A percentile compares a stretch with the other conserved stretches of the same genome.
Conservation (phyloP, 768 basidiomycete species). For the Suillus subaureus region DNA sequence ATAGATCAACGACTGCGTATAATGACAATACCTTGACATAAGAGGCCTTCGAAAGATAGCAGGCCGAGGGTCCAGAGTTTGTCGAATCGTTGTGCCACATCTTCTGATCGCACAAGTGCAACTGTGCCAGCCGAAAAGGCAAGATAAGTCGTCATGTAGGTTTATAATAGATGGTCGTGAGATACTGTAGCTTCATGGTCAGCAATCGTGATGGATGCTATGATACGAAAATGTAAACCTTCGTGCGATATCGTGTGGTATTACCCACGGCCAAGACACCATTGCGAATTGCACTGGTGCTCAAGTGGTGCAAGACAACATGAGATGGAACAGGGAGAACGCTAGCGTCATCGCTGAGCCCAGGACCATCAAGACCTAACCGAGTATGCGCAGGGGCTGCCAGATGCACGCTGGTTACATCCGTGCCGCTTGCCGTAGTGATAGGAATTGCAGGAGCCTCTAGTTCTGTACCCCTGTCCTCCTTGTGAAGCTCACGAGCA, state of each 20-base stretch:
- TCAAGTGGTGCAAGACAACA: conserved; percentile 92
- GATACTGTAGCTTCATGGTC: conserved; percentile 53
- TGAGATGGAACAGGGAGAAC: conserved; percentile 93
- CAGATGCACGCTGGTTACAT: conserved; percentile 35
- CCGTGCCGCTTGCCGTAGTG: conserved; percentile 41
- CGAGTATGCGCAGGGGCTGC: conserved; percentile 28
- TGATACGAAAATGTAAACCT: conserved; percentile 49
- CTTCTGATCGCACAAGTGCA: neutral
- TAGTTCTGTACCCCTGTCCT: conserved; percentile 23
- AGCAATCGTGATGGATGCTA: conserved; percentile 14
- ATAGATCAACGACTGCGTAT: neutral
- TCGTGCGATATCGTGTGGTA: conserved; percentile 89
- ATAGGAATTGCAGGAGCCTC: conserved; percentile 34
- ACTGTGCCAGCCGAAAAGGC: neutral
- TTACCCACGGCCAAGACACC: conserved; percentile 91
- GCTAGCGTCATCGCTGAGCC: conserved; percentile 82
- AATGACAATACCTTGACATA: neutral
- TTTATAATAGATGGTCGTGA: conserved; percentile 85
- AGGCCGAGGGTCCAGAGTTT: neutral
- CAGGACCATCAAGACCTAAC: conserved; percentile 38
- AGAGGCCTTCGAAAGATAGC: neutral
- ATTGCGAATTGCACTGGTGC: conserved; percentile 93
- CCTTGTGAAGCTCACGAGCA: conserved; percentile 28
- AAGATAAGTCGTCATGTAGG: conserved; percentile 41
- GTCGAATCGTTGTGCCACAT: neutral